Base-by-base conservation (phyloP, 805 yeast genomes). In the Candida suzukii region DNA sequence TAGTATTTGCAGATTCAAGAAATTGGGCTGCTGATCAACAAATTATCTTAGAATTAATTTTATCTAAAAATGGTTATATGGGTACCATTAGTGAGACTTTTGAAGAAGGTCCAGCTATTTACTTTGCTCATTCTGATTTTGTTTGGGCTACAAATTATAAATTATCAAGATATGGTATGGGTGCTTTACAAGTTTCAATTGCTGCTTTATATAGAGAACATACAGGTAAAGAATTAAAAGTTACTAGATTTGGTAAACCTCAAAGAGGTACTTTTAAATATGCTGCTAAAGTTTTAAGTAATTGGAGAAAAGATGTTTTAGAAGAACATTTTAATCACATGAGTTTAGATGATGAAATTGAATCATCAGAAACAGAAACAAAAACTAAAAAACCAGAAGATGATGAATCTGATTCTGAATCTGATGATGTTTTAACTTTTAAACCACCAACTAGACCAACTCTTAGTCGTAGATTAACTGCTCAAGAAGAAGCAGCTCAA, bases 1-100 rank as follows among this genome's bases (percentile, higher is more conserved):
- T 88, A 57, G 95, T 87, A 35, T 88, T 88, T 68, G 95, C 95
- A 11, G 96, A 88, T 65, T 80, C 93, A 8, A 74, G 95, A 64
- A 88, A 86, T 57, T 86, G 95, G 95, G 95, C 95, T 34, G 88
- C 87, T 24, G 96, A 88, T 62, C 88, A 86, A 61, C 96, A 88
- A 62, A 85, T 88, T 57, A 85, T 87, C 46, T 68, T 86, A 57
- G 96, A 88, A 56, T 68, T 88, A 53, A 70, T 88, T 41, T 68
- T 87, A 61, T 79, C 88, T 42, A 74, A 83, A 51, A 66, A 74
- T 44, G 96, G 96, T 54, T 77, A 74, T 33, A 83, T 88, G 88
- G 95, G 95, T 33, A 88, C 96, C 4, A 70, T 74, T 34, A 74
- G 83, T 31, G 71, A 78, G 49, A 76, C 83, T 16, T 79, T 62